Evolutionary conservation across 2,329 filamentous ascomycete genomes (phyloP), one percentile per base, ranked within the genome.

Genomic region (Cercospora citrullina): DNA sequence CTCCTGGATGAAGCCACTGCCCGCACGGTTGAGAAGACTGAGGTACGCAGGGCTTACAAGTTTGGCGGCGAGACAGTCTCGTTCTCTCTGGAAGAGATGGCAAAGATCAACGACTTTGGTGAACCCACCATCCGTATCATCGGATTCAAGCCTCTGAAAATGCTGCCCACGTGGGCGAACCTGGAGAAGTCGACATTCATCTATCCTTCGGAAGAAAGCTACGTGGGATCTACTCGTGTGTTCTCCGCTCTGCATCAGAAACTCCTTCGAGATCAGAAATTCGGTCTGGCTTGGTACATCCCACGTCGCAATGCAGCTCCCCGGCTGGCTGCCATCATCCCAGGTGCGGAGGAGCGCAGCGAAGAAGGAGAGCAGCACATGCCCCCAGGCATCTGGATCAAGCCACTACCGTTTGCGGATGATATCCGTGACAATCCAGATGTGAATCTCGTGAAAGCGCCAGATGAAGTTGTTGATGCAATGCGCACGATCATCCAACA

Each of bases 241-340:
- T 99, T 98, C 78, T 90, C 94, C 2, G 93, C 95, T 0, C 82
- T 99, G 23, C 93, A 96, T 81, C 90, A 93, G 75, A 98, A 96
- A 77, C 85, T 99, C 1, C 80, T 94, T 4, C 87, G 88, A 65
- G 88, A 90, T 60, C 85, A 93, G 61, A 96, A 94, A 75, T 87
- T 97, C 75, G 95, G 87, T 1, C 81, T 99, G 9, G 92, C 91
- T 0, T 99, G 95, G 95, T 95, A 92, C 75, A 89, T 98, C 60
- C 86, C 93, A 2, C 90, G 95, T 21, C 84, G 86, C 42, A 97
- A 97, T 74, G 90, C 92, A 0, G 87, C 89, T 3, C 95, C 95
- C 0, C 85, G 89, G 2, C 84, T 98, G 53, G 91, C 91, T 21
- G 94, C 93, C 10, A 86, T 98, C 71, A 84, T 97, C 2, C 92